Conservation (phyloP, 331 rosid genomes). For the Malus hybrid region DNA sequence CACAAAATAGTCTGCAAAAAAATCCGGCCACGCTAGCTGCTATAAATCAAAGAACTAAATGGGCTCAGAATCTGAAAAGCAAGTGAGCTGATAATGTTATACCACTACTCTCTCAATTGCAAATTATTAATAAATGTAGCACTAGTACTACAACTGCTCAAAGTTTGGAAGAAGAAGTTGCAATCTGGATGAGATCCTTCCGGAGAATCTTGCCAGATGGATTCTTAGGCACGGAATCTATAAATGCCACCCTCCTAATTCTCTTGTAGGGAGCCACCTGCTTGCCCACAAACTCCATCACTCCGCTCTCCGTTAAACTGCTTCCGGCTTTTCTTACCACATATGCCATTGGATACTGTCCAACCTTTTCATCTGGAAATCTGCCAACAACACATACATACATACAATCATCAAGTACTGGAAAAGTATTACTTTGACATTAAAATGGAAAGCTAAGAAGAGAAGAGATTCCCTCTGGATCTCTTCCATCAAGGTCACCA, state of each 20-base stretch:
- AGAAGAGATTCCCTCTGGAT: too few species aligned
- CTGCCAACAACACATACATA: constrained; percentile 17
- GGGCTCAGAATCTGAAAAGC: too few species aligned
- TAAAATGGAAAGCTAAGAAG: too few species aligned
- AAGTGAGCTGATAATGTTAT: too few species aligned
- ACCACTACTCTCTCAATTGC: too few species aligned
- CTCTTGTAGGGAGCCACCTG: constrained; percentile 92
- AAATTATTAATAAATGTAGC: too few species aligned
- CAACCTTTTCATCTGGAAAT: constrained; percentile 72
- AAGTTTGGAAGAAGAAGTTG: constrained; percentile 62
- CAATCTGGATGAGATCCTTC: constrained; percentile 82
- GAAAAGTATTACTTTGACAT: constrained; percentile 23
- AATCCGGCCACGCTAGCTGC: too few species aligned
- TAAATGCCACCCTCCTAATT: constrained; percentile 68
- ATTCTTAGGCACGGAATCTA: constrained; percentile 75
- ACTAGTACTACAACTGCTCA: constrained; percentile 11
- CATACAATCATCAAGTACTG: background rate
- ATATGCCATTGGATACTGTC: constrained; percentile 86
- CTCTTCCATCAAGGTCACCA: too few species aligned
- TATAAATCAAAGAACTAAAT: too few species aligned
- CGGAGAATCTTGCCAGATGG: constrained; percentile 88
- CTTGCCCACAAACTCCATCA: constrained; percentile 59
- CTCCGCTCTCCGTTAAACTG: constrained; percentile 37
- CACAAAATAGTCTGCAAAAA: too few species aligned
- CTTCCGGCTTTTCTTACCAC: constrained; percentile 62